phyloP scores from a whole-genome alignment of 805 yeast species.

The Zygoascus tannicola region DNA sequence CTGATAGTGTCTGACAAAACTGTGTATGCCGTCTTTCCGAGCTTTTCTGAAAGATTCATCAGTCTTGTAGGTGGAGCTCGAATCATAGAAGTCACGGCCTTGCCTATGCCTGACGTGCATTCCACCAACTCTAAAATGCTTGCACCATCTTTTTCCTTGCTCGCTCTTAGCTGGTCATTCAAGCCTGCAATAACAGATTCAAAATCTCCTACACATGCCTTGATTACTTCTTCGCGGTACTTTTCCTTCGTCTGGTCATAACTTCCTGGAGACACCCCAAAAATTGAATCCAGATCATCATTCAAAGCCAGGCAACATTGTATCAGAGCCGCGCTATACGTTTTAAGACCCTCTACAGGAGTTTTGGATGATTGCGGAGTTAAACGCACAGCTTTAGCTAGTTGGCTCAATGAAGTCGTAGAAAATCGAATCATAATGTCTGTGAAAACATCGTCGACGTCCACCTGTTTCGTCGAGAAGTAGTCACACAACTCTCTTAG shows the following conservation, averaged over 20 bases:
- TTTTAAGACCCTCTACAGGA: slow-evolving; percentile 6
- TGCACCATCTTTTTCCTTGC: slow-evolving; percentile 39
- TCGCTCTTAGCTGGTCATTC: slow-evolving; percentile 32
- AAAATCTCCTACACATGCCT: slow-evolving; percentile 33
- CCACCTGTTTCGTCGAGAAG: slow-evolving; percentile 30
- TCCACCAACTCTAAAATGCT: slow-evolving; percentile 54
- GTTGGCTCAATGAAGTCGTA: slow-evolving; percentile 12
- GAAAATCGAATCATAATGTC: slow-evolving; percentile 16
- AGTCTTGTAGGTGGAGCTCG: slow-evolving; percentile 14
- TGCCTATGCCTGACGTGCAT: slow-evolving; percentile 30
- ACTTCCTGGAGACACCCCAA: slow-evolving; percentile 25
- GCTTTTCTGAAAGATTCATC: slow-evolving; percentile 15
- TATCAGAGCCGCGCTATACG: slow-evolving; percentile 44
- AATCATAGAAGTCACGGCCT: slow-evolving; percentile 26
- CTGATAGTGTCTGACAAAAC: slow-evolving; percentile 50
- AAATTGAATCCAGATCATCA: slow-evolving; percentile 37
- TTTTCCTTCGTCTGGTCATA: slow-evolving; percentile 20
- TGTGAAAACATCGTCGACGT: slow-evolving; percentile 18
- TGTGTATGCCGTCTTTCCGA: slow-evolving; percentile 19
- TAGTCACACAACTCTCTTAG: slow-evolving; percentile 38
- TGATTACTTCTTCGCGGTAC: slow-evolving; percentile 29
- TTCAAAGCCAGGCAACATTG: slow-evolving; percentile 43
- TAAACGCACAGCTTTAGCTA: slow-evolving; percentile 11
- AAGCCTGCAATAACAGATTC: slow-evolving; percentile 33
- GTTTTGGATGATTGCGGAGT: slow-evolving; percentile 4